Evolutionary conservation across 306 rosid species (phyloP).

Genomic region (Carpinus viminea): DNA sequence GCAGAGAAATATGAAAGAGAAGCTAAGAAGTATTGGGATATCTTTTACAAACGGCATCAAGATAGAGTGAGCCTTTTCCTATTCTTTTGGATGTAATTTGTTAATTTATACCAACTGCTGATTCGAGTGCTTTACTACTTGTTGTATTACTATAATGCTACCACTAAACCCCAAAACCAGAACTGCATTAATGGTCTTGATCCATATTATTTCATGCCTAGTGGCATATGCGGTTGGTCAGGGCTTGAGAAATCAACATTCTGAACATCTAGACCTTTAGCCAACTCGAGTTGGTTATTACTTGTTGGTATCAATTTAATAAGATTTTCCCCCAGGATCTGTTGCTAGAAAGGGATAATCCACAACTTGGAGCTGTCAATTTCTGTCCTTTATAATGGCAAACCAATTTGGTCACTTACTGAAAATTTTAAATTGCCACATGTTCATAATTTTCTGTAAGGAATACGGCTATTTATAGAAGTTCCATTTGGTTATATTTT

Average conservation of each 20-base stretch:
- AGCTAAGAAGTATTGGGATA: conserved; percentile 93
- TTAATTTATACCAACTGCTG: conserved; percentile 1
- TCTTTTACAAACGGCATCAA: conserved; percentile 84
- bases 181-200: neutral
- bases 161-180: neutral
- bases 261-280: neutral
- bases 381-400: neutral
- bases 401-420: conserved; percentile 14
- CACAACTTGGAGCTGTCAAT: neutral
- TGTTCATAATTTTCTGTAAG: conserved; percentile 11
- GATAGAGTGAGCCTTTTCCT: conserved; percentile 57
- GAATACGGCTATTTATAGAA: conserved; percentile 18
- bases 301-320: neutral
- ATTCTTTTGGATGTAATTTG: neutral
- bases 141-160: neutral
- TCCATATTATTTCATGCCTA: neutral
- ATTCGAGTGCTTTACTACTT: neutral
- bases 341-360: neutral
- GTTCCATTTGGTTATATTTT: conserved; percentile 2
- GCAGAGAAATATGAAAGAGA: conserved; percentile 87
- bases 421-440: neutral
- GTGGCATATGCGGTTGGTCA: neutral
- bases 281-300: neutral
- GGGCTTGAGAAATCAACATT: neutral
- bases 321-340: neutral